Base-by-base conservation (phyloP, 139 green algal genomes). In the Chlamydomonas incerta region DNA sequence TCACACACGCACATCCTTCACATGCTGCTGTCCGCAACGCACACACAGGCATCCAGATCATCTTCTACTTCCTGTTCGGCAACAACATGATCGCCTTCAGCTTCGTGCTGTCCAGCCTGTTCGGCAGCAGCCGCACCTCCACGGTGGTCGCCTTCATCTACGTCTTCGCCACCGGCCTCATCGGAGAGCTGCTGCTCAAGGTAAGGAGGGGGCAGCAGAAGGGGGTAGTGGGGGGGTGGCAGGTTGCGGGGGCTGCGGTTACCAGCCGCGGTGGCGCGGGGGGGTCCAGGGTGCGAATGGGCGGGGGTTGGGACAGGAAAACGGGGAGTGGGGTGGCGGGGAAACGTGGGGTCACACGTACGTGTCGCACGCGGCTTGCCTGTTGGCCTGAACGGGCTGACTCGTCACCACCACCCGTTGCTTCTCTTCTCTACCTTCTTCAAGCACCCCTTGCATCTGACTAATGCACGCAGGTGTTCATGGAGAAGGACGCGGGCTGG, bases 31-130 rank as follows among this genome's bases (percentile, higher is more conserved):
- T 28, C 20, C 29, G 13, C 18, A 71, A 18, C n/a, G n/a, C n/a
- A 20, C 5, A 21, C 1, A 5, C 85, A 90, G 86, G 81, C 82
- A 33, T 97, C 33, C 92, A 96, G 86, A 74, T 95, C 73, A 88
- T 99, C 52, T 96, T 98, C 74, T 98, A 97, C 90, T 93, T 98
- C 35, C 58, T 99, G 0, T 97, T 96, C 91, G 90, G 93, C 90
- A 94, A 97, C 91, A 92, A 92, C 82, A 93, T 98, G 89, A 94
- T 99, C 21, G 93, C 95, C 10, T 94, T 95, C 29, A 82, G 92
- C 14, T 98, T 99, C 86, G 89, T 97, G 77, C 89, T 97, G 1
- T 95, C 89, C 75, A 92, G 88, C 47, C 81, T 97, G 73, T 97
- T 98, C 92, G 79, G 69, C 79, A 89, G 74, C 46, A 80, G 90